Base-by-base conservation (phyloP, 768 basidiomycete species). In the Termitomyces heimii region DNA sequence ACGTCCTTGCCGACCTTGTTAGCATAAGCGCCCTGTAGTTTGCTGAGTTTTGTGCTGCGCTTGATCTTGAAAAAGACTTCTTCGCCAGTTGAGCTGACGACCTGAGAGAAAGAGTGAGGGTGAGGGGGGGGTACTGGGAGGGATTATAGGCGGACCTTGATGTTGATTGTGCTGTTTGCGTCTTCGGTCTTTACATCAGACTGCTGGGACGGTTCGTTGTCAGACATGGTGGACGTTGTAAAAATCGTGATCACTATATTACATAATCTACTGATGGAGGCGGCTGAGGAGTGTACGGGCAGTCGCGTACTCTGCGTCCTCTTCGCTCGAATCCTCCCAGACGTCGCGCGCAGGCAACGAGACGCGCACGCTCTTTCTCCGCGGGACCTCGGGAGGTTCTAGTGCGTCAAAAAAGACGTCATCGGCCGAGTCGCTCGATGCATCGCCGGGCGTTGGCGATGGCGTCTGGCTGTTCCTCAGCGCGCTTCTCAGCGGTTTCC, bases 51-150 rank as follows among this genome's bases (percentile, higher is more conserved):
- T 44, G 94, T 95, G 72, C 82, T 89, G 67, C 88, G 84, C 76
- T 95, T 97, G 75, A 97, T 95, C 81, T 97, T 96, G 82, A 97
- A 97, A 74, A 89, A 96, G 28, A 96, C 91, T 70, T 95, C 93
- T 34, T 94, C 91, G 56, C 91, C 92, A 13, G 75, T 70, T 37
- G 88, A 79, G 62, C 82, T 85, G 45, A 87, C 82, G 48, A 93
- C 91, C 91, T 93, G 20, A 7, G 10, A 2, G 18, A 0, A 5
- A 7, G 12, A 20, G n/a, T 20, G 2, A 10, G 40, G 1, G 37
- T n/a, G n/a, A n/a, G n/a, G n/a, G n/a, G n/a, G n/a, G n/a, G n/a
- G n/a, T n/a, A n/a, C n/a, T n/a, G n/a, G n/a, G n/a, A n/a, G n/a
- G n/a, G n/a, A n/a, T n/a, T n/a, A n/a, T n/a, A n/a, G 39, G 9